phyloP scores from a whole-genome alignment of 202 grass and related monocot species.

The Zizania palustris region DNA sequence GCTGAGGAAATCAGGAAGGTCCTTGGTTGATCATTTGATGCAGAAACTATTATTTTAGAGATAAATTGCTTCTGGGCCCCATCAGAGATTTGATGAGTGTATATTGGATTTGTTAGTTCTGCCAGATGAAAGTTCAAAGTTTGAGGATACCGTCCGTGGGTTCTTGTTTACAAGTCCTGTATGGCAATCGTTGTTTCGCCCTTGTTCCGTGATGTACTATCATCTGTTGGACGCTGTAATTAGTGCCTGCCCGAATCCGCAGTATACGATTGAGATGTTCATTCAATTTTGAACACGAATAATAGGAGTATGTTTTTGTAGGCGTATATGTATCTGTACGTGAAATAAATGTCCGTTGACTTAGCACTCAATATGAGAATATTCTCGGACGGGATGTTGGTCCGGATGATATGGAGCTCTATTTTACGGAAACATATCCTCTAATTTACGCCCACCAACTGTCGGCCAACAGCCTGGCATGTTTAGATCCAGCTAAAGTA shows the following conservation, averaged over 20 bases:
- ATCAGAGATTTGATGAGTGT: conserved; percentile 21
- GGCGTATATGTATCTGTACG: conserved; percentile 17
- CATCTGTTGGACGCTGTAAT: conserved; percentile 15
- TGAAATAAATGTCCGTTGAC: conserved; percentile 44
- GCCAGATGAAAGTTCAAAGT: neutral
- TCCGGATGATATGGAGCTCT: no score
- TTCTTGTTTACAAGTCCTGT: conserved; percentile 29
- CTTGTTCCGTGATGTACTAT: conserved; percentile 37
- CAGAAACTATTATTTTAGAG: conserved; percentile 10
- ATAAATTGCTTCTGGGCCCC: conserved; percentile 3
- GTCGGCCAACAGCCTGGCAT: no score
- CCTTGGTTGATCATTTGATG: conserved; percentile 45
- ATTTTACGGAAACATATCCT: no score
- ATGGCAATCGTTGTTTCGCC: conserved; percentile 4
- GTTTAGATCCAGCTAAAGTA: no score
- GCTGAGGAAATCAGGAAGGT: conserved; percentile 62
- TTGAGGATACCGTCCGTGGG: neutral
- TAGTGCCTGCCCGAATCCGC: conserved; percentile 9
- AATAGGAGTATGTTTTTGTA: conserved; percentile 39
- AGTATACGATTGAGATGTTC: conserved; percentile 36
- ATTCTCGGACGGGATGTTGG: neutral
- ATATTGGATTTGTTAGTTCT: conserved; percentile 35
- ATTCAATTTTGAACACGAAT: conserved; percentile 59
- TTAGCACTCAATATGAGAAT: neutral
- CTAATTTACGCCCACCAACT: no score